Conservation (phyloP, 805 yeast genomes). For the Danielia reshetovae region DNA sequence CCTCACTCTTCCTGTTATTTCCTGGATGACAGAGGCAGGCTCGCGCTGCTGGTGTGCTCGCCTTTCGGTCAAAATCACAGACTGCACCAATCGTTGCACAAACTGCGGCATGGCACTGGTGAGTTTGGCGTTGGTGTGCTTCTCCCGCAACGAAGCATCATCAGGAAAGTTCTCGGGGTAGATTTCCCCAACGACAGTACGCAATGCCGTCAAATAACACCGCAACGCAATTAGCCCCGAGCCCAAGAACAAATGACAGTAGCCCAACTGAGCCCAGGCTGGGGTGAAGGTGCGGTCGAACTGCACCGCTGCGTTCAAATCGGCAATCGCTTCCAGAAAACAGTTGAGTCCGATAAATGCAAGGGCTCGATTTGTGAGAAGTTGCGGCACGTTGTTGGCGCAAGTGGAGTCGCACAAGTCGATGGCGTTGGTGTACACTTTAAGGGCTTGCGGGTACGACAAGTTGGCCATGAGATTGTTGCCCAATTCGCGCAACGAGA, state of each 20-base stretch:
- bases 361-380: constrained; percentile 36
- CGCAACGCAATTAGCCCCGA: constrained; percentile 27
- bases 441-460: constrained; percentile 38
- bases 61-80: constrained; percentile 32
- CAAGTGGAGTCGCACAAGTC: constrained; percentile 17
- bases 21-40: constrained; percentile 18
- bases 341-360: constrained; percentile 40
- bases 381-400: constrained; percentile 22
- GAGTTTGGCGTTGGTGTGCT: constrained; percentile 21
- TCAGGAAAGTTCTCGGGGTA: constrained; percentile 22
- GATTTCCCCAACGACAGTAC: constrained; percentile 27
- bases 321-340: constrained; percentile 35
- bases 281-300: constrained; percentile 33
- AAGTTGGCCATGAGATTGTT: constrained; percentile 35
- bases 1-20: constrained; percentile 21
- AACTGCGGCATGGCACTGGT: constrained; percentile 34
- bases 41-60: constrained; percentile 36
- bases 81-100: constrained; percentile 30
- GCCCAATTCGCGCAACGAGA: constrained; percentile 34
- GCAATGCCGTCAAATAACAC: constrained; percentile 31
- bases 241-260: constrained; percentile 41
- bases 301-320: constrained; percentile 29
- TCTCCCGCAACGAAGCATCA: constrained; percentile 10
- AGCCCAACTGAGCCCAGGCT: constrained; percentile 43
- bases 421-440: constrained; percentile 35